Evolutionary conservation across 208 protist genomes (phyloP), one percentile per base, ranked within the genome.

Genomic region (Angomonas ambiguus): DNA sequence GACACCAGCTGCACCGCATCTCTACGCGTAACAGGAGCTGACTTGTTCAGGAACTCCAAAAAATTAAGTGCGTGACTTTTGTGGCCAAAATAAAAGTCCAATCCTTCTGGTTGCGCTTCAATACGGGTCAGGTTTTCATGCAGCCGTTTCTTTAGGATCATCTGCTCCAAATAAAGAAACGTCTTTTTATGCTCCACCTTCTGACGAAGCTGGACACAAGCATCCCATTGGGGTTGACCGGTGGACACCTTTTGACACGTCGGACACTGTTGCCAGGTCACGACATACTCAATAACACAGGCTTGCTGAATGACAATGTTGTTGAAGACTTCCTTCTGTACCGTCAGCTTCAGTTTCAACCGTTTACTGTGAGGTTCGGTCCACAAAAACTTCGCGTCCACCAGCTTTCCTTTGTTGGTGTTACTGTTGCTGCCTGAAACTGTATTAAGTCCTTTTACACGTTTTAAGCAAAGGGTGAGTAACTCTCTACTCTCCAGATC

Each of bases 331-430:
- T 98, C 98, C 72, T 99, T 99, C 78, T 99, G 98, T n/a, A 99
- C 87, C 13, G 97, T 99, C 25, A 99, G 74, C 74, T 98, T 98
- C 27, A 99, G 81, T 72, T 99, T 99, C 30, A 99, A 65, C 20
- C 98, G 85, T 74, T 91, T 97, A 57, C 97, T 99, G 83, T 99
- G 99, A 22, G 98, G 97, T 82, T 99, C 98, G 1, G 99, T 99
- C 98, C 98, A 99, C 18, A 99, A 72, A 71, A 99, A 99, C 32
- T 85, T 89, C 2, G 99, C 98, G 83, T 99, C 98, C 0, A 99
- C 71, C 11, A 99, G 83, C 65, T 98, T 97, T 27, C 99, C 92
- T 68, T 97, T 96, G 45, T 98, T 79, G 18, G 93, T 92, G 10
- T 98, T 81, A 24, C 78, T 83, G 64, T 99, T 99, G 25, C 99